Evolutionary conservation across 192 early-diverging fungal species (phyloP), one percentile per base, ranked within the genome.

Genomic region (Entomortierella chlamydospora): DNA sequence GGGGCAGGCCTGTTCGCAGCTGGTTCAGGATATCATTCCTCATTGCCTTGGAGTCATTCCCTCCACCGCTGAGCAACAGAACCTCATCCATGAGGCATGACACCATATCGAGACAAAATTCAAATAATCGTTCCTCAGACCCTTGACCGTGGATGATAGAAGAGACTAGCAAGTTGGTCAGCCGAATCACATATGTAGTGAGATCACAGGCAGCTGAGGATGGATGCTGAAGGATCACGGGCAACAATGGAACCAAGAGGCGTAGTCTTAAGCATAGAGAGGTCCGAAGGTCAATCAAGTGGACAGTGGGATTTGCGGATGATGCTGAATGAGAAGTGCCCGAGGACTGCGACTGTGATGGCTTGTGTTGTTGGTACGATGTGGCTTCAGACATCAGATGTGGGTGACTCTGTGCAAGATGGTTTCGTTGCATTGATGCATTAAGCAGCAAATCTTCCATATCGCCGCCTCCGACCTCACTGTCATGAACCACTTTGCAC

Each of bases 91-190:
- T 84, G 1, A 87, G 52, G 25, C 83, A 72, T 20, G 86, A 87
- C 15, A 85, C 86, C 45, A 87, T 70, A 57, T 87, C 86, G 22
- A 87, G 47, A 25, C 82, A 80, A 71, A 87, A 85, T 58, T 87
- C 86, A 83, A 87, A 87, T n/a, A 85, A 81, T 47, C 81, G 62
- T 34, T 87, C 86, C 53, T 87, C 84, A 10, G 83, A 81, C 22
- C 86, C 84, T 57, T 85, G 83, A 39, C 86, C 86, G 57, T 87
- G 86, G 31, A 87, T 65, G 37, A 87, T 61, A 1, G 86, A 82
- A 22, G 70, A 83, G 5, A 70, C 84, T 10, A 87, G 64, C 25
- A 87, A 43, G 41, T 83, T 77, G 4, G 83, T 80, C 25, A 87
- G 53, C 30, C 80, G 64, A 15, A 73, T 65, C 22, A 83, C 77